Base-by-base conservation (phyloP, 208 protist species). In the Tritrichomonas musculus region DNA sequence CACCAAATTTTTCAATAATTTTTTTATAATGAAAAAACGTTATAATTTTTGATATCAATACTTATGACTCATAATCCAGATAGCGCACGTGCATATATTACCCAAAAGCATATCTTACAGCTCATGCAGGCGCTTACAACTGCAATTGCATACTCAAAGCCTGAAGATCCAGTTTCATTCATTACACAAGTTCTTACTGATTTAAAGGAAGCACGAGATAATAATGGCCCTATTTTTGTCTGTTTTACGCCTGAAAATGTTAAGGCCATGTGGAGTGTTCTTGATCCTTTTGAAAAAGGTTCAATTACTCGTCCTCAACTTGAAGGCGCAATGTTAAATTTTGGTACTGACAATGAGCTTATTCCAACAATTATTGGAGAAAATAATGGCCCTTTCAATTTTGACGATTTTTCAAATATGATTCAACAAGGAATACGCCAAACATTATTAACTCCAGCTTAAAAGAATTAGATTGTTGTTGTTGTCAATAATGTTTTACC, bases 281-380 rank as follows among this genome's bases (percentile, higher is more conserved):
- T 88, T 9, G 77, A 88, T 57, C 77, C 77, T 39, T 88, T 88
- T 47, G 41, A 88, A n/a, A 88, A 88, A 88, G 77, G 77, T 39
- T 57, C 44, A 88, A 47, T 88, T 55, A 55, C 77, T 53, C 47
- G 41, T 2, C n/a, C 44, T 33, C 77, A 88, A 30, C 25, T 88
- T 13, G 25, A 55, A 50, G 77, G 77, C 11, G 77, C 77, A 14
- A 20, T 88, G 4, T 20, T 20, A n/a, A 88, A 88, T n/a, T 88
- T 88, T 57, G 77, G 77, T 25, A 57, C 47, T 88, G 47, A 47
- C 30, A 53, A 27, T 39, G 77, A 88, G 14, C 14, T 88, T 57
- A 88, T 88, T 39, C 77, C 77, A 39, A 39, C 33, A 4, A 36
- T 88, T 57, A 39, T 88, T 57, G 77, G 77, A 5, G 77, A 88